Conservation (phyloP, 2,329 filamentous ascomycete genomes). For the Venturia asperata region DNA sequence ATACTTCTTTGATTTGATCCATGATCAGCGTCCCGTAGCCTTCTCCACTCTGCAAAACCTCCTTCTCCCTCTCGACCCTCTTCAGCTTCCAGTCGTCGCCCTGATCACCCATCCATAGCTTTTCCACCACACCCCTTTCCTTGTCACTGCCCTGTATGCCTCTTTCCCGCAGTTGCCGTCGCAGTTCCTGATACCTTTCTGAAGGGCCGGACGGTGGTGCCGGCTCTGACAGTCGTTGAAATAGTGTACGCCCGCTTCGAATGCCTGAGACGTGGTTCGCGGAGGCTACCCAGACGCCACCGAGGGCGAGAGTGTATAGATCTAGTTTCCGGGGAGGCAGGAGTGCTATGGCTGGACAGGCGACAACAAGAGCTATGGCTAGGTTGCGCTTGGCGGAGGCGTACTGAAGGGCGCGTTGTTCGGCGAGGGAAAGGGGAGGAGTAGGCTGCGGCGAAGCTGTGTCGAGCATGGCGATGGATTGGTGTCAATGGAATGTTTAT, state of each 20-base stretch:
- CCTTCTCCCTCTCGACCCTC: constrained; percentile 23
- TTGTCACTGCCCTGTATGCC: constrained; percentile 22
- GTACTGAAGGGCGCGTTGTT: constrained; percentile 11
- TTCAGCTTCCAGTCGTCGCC: constrained; percentile 39
- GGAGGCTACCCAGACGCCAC: constrained; percentile 42
- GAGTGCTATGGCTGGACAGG: constrained; percentile 48
- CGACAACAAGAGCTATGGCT: constrained; percentile 44
- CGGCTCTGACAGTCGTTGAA: constrained; percentile 26
- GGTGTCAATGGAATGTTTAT: not conserved
- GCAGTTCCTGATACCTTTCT: constrained; percentile 31
- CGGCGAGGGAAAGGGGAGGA: not conserved
- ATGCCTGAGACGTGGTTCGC: constrained; percentile 43
- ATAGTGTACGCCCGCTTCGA: constrained; percentile 33
- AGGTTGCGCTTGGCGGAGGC: constrained; percentile 33
- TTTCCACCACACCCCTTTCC: constrained; percentile 27
- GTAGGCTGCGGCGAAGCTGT: not conserved
- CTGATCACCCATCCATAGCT: constrained; percentile 36
- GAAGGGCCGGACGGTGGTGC: constrained; percentile 29
- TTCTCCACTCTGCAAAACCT: constrained; percentile 17
- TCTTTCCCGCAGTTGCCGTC: constrained; percentile 29
- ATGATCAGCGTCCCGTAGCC: constrained; percentile 37
- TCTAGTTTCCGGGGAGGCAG: constrained; percentile 58
- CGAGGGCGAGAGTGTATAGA: constrained; percentile 50
- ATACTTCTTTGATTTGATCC: constrained; percentile 18
- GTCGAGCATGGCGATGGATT: not conserved